Evolutionary conservation across 1,284 basidiomycete species (phyloP), one percentile per base, ranked within the genome.

Genomic region (Apiotrichum sp.): DNA sequence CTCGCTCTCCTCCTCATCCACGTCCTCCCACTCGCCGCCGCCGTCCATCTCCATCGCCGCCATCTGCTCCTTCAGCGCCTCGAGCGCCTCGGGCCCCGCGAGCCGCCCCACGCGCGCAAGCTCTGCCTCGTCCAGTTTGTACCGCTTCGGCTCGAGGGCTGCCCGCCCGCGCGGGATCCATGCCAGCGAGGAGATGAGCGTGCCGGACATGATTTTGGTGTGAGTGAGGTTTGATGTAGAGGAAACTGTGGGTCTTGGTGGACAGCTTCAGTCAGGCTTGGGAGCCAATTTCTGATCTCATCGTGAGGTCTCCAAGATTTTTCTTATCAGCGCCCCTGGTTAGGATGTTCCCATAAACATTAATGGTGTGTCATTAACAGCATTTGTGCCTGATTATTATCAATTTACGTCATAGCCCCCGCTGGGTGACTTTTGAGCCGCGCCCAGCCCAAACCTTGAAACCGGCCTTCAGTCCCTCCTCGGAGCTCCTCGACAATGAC

Each of bases 111-210:
- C 90, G 41, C 96, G 85, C 69, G 88, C 85, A 38, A 98, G 81
- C 77, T 98, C 95, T 47, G 83, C 79, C 67, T 96, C 90, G 72
- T 98, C 91, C 43, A 98, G 83, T 55, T 89, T 82, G 75, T 98
- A 98, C 78, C 89, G 92, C 69, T 80, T 78, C 4, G 96, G 95
- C 67, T 93, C 83, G 60, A 82, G 82, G 2, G 81, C 80, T 16
- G 92, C 80, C 31, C 85, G 82, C 9, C 95, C 93, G 57, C 89
- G 83, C 61, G 84, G 86, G 41, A 98, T 87, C 95, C 93, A 84
- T 34, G 77, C 72, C 1, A 81, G 70, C 47, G 81, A 77, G 33
- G 81, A 82, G 62, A 84, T 82, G 49, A 81, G 72, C 50, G 74
- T 76, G 35, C 70, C 71, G 8, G 75, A 76, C 75, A 77, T 77